phyloP scores from a whole-genome alignment of 2,329 filamentous ascomycete species.

The Exserohilum rostratum region DNA sequence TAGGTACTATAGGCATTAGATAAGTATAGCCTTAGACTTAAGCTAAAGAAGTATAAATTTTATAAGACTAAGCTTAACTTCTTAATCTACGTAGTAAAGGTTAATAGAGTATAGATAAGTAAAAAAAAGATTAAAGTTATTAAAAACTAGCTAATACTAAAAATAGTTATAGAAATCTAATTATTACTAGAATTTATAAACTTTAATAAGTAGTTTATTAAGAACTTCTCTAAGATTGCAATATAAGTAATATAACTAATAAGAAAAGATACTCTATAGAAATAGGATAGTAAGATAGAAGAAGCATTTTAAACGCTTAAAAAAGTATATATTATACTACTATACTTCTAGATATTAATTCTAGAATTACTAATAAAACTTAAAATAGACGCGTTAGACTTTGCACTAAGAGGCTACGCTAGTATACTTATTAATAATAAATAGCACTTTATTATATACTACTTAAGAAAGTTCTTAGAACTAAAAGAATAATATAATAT shows the following conservation, averaged over 20 bases:
- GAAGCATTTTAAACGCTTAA: constrained; percentile 22
- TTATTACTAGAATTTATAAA: constrained; percentile 42
- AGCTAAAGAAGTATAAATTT: not conserved
- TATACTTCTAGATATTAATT: constrained; percentile 18
- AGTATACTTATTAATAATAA: not conserved
- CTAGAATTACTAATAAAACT: not conserved
- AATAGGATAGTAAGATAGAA: not conserved
- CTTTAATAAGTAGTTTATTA: constrained; percentile 42
- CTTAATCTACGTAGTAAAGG: not conserved
- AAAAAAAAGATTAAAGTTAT: constrained; percentile 19
- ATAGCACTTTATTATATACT: not conserved
- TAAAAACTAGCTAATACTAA: constrained; percentile 25
- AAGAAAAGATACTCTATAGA: not conserved
- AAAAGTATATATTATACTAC: constrained; percentile 20
- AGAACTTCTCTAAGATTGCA: constrained; percentile 13
- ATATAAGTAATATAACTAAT: not conserved
- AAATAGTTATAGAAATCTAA: constrained; percentile 22
- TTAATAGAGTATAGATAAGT: constrained; percentile 2
- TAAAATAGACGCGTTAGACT: not conserved
- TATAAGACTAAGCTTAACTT: constrained; percentile 8
- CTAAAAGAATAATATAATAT: not conserved
- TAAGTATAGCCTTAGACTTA: not conserved
- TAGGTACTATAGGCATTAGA: not conserved
- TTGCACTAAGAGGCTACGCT: not conserved
- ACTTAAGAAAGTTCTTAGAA: not conserved